Evolutionary conservation across 257 asterid genomes (phyloP).

Genomic region (Cordia subcordata): DNA sequence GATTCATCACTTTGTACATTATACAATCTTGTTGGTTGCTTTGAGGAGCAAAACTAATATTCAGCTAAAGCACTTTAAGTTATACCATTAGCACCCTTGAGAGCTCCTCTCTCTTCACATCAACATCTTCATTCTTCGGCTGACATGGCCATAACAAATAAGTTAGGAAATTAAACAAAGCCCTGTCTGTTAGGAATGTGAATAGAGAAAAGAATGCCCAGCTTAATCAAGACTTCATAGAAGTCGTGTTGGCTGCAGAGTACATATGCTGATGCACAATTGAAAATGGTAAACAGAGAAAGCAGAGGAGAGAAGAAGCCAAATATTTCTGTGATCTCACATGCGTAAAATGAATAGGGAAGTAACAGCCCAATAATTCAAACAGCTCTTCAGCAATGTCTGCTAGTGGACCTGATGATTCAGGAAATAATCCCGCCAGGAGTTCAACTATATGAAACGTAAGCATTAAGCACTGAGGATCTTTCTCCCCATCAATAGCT

Average conservation of each 20-base stretch:
- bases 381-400: conserved; percentile 64
- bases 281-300: conserved; percentile 7
- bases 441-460: conserved; percentile 64
- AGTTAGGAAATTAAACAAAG: conserved; percentile 16
- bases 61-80: conserved; percentile 9
- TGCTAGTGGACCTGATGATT: conserved; percentile 57
- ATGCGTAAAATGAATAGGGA: conserved; percentile 88
- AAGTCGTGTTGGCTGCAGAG: too few species aligned
- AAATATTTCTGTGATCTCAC: conserved; percentile 45
- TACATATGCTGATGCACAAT: neutral
- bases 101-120: conserved; percentile 62
- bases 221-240: too few species aligned
- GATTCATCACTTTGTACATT: too few species aligned
- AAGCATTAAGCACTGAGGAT: conserved; percentile 78
- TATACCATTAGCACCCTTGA: conserved; percentile 84
- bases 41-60: too few species aligned
- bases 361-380: conserved; percentile 73
- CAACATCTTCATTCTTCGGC: conserved; percentile 67
- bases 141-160: conserved; percentile 31
- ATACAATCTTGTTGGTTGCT: too few species aligned
- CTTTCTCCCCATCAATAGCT: conserved; percentile 84
- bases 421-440: conserved; percentile 58
- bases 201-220: neutral
- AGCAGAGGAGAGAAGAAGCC: conserved; percentile 8
- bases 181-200: too few species aligned